Evolutionary conservation across 208 protist genomes (phyloP), one percentile per base, ranked within the genome.

Genomic region (Willaertia magna): DNA sequence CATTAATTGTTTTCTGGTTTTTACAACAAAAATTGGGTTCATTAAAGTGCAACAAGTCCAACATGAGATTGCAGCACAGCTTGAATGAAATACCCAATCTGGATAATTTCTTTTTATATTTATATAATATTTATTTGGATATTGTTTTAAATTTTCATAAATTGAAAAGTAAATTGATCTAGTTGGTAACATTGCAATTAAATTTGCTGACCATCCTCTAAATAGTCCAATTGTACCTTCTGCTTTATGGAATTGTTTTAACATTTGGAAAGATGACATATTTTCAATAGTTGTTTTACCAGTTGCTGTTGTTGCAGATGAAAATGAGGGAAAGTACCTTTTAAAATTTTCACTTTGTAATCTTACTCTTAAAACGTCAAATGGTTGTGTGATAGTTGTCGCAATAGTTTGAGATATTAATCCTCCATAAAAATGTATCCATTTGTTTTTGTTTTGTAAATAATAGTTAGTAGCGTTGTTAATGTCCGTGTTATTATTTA

Each of bases 141-240:
- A 55, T 43, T 42, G 14, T 46, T 83, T 83, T 30, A 46, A 43
- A 43, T 18, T 22, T 40, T 47, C 16, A 55, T 83, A 83, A 4
- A 11, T 43, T 42, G 43, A 47, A 55, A 83, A 83, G 12, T 83
- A 83, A 40, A 83, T 55, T 22, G 78, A 44, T 39, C 78, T 48
- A 22, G n/a, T 30, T 39, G 78, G 78, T 7, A 55, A 30, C 22
- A 83, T 55, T 14, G 46, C 78, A 30, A 52, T 47, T 22, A 83
- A 34, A 83, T 83, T 83, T 52, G 78, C 46, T 42, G 42, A 14
- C 42, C 52, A 83, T 39, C 78, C 78, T 55, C 78, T 34, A 83
- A 55, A 83, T 43, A 83, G n/a, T 43, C 78, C 78, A 42, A 20
- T 14, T 7, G 55, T 18, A 42, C 78, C 78, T 26, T 83, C 46